phyloP scores from a whole-genome alignment of 2,329 filamentous ascomycete species.

The Fusarium armeniacum region DNA sequence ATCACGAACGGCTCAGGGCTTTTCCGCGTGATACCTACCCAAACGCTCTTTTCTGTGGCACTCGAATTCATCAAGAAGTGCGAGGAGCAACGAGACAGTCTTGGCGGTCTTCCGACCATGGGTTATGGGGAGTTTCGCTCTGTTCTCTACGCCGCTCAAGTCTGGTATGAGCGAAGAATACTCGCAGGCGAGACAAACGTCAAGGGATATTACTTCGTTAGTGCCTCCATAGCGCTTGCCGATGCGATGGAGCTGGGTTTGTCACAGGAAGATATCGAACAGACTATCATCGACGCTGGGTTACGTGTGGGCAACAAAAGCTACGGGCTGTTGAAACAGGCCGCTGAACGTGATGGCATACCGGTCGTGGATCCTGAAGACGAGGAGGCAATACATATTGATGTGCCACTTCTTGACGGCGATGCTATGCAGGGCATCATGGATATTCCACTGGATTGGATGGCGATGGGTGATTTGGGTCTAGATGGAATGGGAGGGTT shows the following conservation, averaged over 20 bases:
- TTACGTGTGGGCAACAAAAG: slow-evolving; percentile 48
- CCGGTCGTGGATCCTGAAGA: slow-evolving; percentile 22
- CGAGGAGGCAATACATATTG: slow-evolving; percentile 13
- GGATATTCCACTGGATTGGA: slow-evolving; percentile 49
- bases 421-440: slow-evolving; percentile 45
- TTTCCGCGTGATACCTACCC: slow-evolving; percentile 59
- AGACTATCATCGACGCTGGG: slow-evolving; percentile 48
- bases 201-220: slow-evolving; percentile 58
- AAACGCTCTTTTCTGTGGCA: slow-evolving; percentile 59
- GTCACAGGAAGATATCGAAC: slow-evolving; percentile 51
- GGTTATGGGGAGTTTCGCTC: slow-evolving; percentile 52
- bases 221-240: slow-evolving; percentile 52
- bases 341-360: slow-evolving; percentile 50
- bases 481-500: slow-evolving; percentile 45
- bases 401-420: slow-evolving; percentile 13
- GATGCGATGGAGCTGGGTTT: slow-evolving; percentile 53
- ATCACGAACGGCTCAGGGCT: slow-evolving; percentile 59
- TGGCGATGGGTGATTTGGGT: slow-evolving; percentile 40
- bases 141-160: slow-evolving; percentile 49
- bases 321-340: slow-evolving; percentile 53
- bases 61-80: slow-evolving; percentile 63
- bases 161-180: slow-evolving; percentile 55
- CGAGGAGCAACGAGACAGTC: slow-evolving; percentile 56
- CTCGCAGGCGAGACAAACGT: slow-evolving; percentile 60
- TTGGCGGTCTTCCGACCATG: slow-evolving; percentile 51